Evolutionary conservation across 1,284 basidiomycete genomes (phyloP).

Genomic region (Sanguinoderma infundibulare): DNA sequence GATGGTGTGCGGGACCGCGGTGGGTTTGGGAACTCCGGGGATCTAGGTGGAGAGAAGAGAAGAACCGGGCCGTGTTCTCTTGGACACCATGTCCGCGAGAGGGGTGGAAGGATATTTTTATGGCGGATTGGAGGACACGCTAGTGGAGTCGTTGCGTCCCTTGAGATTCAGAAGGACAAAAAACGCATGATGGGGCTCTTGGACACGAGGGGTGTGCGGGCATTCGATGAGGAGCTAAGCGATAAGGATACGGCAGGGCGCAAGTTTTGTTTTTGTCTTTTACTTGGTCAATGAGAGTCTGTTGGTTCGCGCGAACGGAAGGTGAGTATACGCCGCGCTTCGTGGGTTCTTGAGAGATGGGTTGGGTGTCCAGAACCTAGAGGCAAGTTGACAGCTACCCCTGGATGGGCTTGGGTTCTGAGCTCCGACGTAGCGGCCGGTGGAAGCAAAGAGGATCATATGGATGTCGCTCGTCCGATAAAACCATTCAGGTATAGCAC

Average conservation of each 20-base stretch:
- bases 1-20: not conserved
- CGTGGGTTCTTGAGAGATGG: not conserved
- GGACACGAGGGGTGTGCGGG: not conserved
- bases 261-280: not conserved
- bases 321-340: not conserved
- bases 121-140: not conserved
- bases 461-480: no score
- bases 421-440: no score
- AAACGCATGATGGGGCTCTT: not conserved
- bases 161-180: not conserved
- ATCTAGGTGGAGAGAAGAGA: not conserved
- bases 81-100: not conserved
- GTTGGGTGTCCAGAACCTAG: not conserved
- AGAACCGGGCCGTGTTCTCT: not conserved
- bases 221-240: not conserved
- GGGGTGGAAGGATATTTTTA: not conserved
- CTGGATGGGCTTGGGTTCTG: not conserved
- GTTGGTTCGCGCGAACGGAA: not conserved
- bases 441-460: no score
- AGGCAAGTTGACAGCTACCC: not conserved
- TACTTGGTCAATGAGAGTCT: not conserved
- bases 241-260: not conserved
- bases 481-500: no score
- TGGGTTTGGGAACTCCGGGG: conserved; percentile 1
- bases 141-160: not conserved